Evolutionary conservation across 768 basidiomycete species (phyloP).

Genomic region (Tylopilus sp.): DNA sequence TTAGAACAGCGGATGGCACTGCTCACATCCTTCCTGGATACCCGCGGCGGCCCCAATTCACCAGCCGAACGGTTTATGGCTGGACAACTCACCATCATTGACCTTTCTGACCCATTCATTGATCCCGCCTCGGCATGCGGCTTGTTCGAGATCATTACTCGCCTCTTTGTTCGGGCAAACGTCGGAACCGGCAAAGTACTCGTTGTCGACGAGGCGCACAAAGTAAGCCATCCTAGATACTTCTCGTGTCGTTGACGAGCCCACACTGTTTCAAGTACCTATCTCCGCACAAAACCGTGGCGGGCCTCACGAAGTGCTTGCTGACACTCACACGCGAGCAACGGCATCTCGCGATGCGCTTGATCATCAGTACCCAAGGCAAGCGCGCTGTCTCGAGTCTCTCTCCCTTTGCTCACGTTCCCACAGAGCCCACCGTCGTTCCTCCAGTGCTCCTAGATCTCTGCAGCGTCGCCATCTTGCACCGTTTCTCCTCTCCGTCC

Average conservation of each 20-base stretch:
- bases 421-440: conserved; percentile 66
- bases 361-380: conserved; percentile 77
- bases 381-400: conserved; percentile 1
- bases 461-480: conserved; percentile 61
- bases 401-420: not conserved
- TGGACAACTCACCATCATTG: conserved; percentile 64
- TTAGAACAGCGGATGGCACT: conserved; percentile 64
- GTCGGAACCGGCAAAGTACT: conserved; percentile 64
- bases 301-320: conserved; percentile 57
- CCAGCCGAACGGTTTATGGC: conserved; percentile 42
- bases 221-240: conserved; percentile 36
- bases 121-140: conserved; percentile 65
- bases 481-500: conserved; percentile 70
- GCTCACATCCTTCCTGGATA: conserved; percentile 54
- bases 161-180: conserved; percentile 60
- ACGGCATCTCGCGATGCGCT: conserved; percentile 67
- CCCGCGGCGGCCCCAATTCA: not conserved
- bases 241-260: not conserved
- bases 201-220: conserved; percentile 75
- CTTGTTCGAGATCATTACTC: conserved; percentile 64
- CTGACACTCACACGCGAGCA: conserved; percentile 63
- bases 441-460: conserved; percentile 66
- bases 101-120: conserved; percentile 71
- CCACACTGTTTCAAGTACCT: conserved; percentile 49
- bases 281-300: conserved; percentile 39